Evolutionary conservation across 2,329 filamentous ascomycete species (phyloP), one percentile per base, ranked within the genome.

Genomic region (Cladophialophora psammophila): DNA sequence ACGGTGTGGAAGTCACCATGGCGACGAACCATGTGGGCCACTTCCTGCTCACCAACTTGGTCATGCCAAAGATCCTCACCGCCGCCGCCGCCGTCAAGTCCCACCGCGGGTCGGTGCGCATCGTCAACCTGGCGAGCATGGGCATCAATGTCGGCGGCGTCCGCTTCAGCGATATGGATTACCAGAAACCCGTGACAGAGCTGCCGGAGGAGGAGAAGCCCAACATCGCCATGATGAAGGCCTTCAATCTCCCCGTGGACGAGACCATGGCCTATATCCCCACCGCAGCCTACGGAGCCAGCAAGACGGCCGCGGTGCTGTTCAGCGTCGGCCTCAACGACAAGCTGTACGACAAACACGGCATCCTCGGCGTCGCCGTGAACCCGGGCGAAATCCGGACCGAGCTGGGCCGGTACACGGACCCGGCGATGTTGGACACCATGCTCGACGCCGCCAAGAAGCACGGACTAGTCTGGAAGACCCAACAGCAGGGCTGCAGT

Each of bases 1-100:
- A 82, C 20, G 78, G 77, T 6, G 73, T 80, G 54, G 81, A 83
- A 69, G 70, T 72, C 3, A 78, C 78, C 34, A 76, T 80, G 18
- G 75, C 74, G 3, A 78, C 74, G 1, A 82, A 80, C 70, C 76
- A 81, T 68, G 62, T 81, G 12, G 59, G 59, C 12, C 59, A 61
- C 59, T 61, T 61, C 59, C 45, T 61, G 18, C 59, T 61, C n/a
- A 61, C 59, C 3, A 61, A 54, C 59, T 45, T 61, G 36, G 15
- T 61, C 59, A 48, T 61, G 31, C 59, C 59, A 45, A 61, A 61
- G 48, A 12, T 61, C 35, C 20, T 61, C 31, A 32, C 59, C 32
- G 59, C 59, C 5, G 59, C 59, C 32, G 59, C 59, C 5, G 59
- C 48, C n/a, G 1, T 15, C 34, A 26, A 34, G 9, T 36, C 36